Conservation (phyloP, 768 basidiomycete genomes). For the Xanthoconium stramineum region DNA sequence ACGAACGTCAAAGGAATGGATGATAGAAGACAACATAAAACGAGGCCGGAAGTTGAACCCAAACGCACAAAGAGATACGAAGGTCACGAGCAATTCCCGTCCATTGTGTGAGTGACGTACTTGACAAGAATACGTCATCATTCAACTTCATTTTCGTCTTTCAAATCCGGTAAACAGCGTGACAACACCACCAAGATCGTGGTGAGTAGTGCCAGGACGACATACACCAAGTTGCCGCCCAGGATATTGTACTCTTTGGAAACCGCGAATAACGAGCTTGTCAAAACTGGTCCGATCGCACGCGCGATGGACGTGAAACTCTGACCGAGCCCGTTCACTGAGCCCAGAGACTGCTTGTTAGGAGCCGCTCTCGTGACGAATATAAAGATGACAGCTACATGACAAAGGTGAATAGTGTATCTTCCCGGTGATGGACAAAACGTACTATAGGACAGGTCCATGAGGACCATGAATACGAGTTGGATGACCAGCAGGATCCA, state of each 20-base stretch:
- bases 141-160: background rate
- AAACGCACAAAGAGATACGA: no score
- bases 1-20: no score
- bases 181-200: slow-evolving; percentile 23
- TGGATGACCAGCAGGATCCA: slow-evolving; percentile 37
- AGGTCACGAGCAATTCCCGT: no score
- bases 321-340: slow-evolving; percentile 56
- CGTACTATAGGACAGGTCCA: slow-evolving; percentile 41
- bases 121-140: no score
- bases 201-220: slow-evolving; percentile 34
- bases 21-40: no score
- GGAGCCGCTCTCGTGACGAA: slow-evolving; percentile 54
- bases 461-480: slow-evolving; percentile 25
- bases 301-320: slow-evolving; percentile 43
- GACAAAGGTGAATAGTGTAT: background rate
- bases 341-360: slow-evolving; percentile 49
- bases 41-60: no score
- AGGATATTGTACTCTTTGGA: slow-evolving; percentile 48
- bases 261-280: slow-evolving; percentile 52
- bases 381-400: slow-evolving; percentile 46
- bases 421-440: background rate
- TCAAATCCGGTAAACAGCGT: slow-evolving; percentile 18
- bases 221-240: slow-evolving; percentile 50
- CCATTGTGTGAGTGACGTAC: no score
- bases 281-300: slow-evolving; percentile 47